These are phyloP conservation scores for Saraca asoca DNA, from an alignment of 331 rosid species.

Conservation along the genomic window DNA sequence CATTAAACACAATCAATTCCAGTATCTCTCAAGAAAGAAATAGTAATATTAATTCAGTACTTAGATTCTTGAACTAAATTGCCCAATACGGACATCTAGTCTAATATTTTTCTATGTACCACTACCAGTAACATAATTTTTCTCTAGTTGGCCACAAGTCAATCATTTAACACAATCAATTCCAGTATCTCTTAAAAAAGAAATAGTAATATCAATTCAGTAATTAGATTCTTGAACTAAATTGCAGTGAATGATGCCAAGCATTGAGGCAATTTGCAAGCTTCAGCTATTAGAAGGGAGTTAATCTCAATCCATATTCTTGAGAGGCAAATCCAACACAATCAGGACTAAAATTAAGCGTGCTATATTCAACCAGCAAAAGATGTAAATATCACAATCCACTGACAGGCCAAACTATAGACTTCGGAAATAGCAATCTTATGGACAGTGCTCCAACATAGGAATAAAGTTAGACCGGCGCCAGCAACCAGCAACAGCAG, in stretches of 20 bases:
- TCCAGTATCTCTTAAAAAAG: no score
- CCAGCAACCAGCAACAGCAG: conserved; percentile 4
- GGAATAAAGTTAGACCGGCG: neutral
- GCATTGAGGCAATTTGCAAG: neutral
- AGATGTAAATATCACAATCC: neutral
- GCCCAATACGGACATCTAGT: neutral
- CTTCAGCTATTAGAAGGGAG: neutral
- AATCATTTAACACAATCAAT: no score
- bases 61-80: neutral
- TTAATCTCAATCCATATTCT: neutral
- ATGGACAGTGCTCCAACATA: neutral
- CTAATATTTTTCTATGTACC: neutral
- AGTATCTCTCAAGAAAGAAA: no score
- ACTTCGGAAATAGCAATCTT: neutral
- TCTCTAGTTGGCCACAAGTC: neutral
- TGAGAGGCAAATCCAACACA: neutral
- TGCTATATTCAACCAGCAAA: conserved; percentile 9
- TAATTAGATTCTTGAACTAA: neutral
- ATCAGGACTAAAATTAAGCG: neutral
- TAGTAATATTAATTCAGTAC: no score
- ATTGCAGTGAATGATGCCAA: neutral
- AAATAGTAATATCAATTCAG: no score
- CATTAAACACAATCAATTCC: no score
- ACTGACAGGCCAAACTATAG: neutral
- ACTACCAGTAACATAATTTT: neutral